Evolutionary conservation across 805 yeast genomes (phyloP).

Genomic region (Wickerhamiella sorbophila): DNA sequence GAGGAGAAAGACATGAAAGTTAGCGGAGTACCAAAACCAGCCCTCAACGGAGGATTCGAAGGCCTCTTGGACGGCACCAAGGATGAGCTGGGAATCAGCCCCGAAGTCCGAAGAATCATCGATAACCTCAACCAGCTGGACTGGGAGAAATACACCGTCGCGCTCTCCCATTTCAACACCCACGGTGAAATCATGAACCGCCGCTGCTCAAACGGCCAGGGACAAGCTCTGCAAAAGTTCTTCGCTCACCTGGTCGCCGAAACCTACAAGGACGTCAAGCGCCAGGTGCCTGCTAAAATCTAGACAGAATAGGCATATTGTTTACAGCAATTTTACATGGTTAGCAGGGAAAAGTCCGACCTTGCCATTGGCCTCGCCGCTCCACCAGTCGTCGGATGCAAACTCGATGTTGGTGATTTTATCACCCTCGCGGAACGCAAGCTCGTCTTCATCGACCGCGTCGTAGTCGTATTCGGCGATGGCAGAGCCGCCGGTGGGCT

Average conservation of each 20-base stretch:
- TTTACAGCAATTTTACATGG: constrained; percentile 37
- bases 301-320: neutral
- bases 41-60: neutral
- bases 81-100: constrained; percentile 21
- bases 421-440: constrained; percentile 75
- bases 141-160: constrained; percentile 70
- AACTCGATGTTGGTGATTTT: constrained; percentile 68
- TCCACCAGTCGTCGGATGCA: constrained; percentile 96
- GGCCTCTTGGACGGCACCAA: constrained; percentile 13
- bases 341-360: constrained; percentile 84
- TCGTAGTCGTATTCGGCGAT: constrained; percentile 67
- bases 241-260: constrained; percentile 11
- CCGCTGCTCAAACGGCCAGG: constrained; percentile 19
- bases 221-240: constrained; percentile 17
- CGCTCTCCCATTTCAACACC: constrained; percentile 58
- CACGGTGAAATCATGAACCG: constrained; percentile 82
- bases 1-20: neutral
- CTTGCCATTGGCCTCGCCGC: constrained; percentile 68
- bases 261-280: neutral
- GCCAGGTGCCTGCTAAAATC: too few relatives aligned
- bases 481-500: constrained; percentile 33
- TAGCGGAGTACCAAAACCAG: constrained; percentile 2
- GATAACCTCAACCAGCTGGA: constrained; percentile 43
- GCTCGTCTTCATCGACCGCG: constrained; percentile 85
- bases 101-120: constrained; percentile 30